A percentile compares a stretch with the other conserved stretches of the same genome.
Evolutionary conservation across 2,329 filamentous ascomycete species (phyloP).

Genomic region (Aspergillus vadensis): DNA sequence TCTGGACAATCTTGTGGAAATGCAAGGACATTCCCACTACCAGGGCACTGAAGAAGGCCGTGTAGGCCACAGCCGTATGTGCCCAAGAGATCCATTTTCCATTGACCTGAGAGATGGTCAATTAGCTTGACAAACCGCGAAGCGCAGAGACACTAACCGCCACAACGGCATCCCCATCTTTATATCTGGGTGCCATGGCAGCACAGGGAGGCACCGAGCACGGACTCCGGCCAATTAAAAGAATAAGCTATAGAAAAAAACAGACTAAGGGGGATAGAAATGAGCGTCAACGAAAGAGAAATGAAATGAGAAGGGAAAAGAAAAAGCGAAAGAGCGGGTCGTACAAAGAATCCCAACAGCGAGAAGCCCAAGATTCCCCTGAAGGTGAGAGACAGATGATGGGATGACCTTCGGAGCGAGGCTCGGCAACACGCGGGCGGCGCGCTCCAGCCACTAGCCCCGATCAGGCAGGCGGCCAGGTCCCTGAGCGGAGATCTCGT

Average conservation of each 20-base stretch:
- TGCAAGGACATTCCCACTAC: conserved; percentile 79
- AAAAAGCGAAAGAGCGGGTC: conserved; percentile 24
- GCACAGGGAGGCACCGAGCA: conserved; percentile 27
- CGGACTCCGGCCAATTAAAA: conserved; percentile 19
- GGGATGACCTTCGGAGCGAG: conserved; percentile 17
- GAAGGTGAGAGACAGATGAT: conserved; percentile 27
- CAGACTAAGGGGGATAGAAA: conserved; percentile 25
- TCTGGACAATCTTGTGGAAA: conserved; percentile 96
- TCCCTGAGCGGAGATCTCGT: conserved; percentile 24
- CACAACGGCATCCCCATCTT: conserved; percentile 64
- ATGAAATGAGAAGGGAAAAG: conserved; percentile 26
- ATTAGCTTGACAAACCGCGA: conserved; percentile 22
- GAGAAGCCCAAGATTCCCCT: conserved; percentile 30
- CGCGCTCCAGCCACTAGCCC: conserved; percentile 21
- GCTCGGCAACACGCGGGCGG: conserved; percentile 21
- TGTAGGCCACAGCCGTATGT: conserved; percentile 81
- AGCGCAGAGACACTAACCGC: conserved; percentile 48
- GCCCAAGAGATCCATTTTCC: conserved; percentile 88
- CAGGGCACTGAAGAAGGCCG: conserved; percentile 82
- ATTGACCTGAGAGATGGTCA: conserved; percentile 59
- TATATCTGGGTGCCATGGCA: conserved; percentile 62
- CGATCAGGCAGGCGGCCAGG: conserved; percentile 18
- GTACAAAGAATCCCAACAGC: conserved; percentile 20
- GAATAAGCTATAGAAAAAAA: conserved; percentile 20
- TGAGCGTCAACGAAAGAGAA: conserved; percentile 24